A percentile compares a stretch with the other conserved stretches of the same genome.
These are phyloP conservation scores for Acephala macrosclerotiorum DNA, from an alignment of 2,329 filamentous ascomycete species.

Conservation along the genomic window DNA sequence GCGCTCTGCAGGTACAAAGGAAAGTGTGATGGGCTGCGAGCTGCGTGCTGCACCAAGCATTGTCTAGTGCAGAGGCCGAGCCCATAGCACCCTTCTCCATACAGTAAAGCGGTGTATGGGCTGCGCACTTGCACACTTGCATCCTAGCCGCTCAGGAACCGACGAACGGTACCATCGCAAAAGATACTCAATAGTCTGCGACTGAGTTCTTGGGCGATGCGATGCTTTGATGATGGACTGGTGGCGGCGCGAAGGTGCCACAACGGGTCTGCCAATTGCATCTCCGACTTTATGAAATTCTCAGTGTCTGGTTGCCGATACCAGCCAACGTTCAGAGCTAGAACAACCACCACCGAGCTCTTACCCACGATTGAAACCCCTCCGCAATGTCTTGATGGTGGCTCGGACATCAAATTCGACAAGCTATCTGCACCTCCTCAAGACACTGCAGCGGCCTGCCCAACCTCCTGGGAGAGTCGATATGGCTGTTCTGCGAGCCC, in stretches of 20 bases:
- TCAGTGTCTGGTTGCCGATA: not conserved
- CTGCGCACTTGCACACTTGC: not conserved
- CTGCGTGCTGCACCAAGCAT: not conserved
- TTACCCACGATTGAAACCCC: not conserved
- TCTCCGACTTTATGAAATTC: not conserved
- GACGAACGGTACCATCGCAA: slow-evolving; percentile 4
- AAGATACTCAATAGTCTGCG: not conserved
- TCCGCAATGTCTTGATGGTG: slow-evolving; percentile 1
- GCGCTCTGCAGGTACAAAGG: slow-evolving; percentile 4
- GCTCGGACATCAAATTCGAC: not conserved
- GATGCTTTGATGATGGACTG: not conserved
- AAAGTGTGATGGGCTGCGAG: not conserved
- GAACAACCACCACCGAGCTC: not conserved
- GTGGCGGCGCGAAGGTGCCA: not conserved
- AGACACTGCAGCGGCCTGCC: not conserved
- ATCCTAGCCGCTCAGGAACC: not conserved
- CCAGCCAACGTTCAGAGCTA: not conserved
- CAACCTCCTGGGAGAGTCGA: not conserved
- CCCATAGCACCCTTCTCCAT: not conserved
- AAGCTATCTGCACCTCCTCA: not conserved
- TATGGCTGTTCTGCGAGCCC: not conserved
- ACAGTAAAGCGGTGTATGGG: not conserved
- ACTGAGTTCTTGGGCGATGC: too few species aligned
- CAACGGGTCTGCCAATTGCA: not conserved
- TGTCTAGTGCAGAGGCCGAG: not conserved